A percentile compares a stretch with the other conserved stretches of the same genome.
Conservation (phyloP, 73 alveolate species). For the Tetrahymena thermophila region DNA sequence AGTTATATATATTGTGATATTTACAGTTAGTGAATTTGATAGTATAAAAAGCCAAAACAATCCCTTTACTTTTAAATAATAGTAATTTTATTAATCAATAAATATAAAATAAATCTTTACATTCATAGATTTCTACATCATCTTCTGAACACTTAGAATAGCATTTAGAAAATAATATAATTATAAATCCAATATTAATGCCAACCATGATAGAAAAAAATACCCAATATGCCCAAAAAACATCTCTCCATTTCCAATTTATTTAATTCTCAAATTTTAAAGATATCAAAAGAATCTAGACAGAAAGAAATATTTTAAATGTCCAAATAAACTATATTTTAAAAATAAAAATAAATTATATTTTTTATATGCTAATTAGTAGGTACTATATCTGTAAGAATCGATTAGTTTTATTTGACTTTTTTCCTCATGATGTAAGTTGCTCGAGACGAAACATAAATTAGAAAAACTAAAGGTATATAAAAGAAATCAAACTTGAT, state of each 20-base stretch:
- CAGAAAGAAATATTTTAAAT: not conserved
- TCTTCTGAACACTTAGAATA: not conserved
- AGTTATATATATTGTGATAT: not conserved
- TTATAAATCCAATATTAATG: not conserved
- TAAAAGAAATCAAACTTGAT: not conserved
- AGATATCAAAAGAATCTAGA: not conserved
- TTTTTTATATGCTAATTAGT: not conserved
- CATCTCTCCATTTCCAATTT: not conserved
- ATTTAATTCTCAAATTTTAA: not conserved
- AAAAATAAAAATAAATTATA: not conserved
- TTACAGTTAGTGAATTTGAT: not conserved
- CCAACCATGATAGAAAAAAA: not conserved
- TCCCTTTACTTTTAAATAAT: not conserved
- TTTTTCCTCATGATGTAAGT: not conserved
- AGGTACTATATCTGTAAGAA: not conserved
- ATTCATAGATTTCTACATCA: not conserved
- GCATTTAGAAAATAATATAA: not conserved
- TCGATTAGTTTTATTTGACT: not conserved
- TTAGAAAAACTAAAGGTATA: not conserved
- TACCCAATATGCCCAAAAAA: not conserved
- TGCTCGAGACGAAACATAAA: not conserved
- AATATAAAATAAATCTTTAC: not conserved
- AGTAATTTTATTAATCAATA: not conserved
- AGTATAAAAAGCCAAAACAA: not conserved
- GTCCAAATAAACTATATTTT: not conserved